A percentile compares a stretch with the other conserved stretches of the same genome.
Evolutionary conservation across 1,139 yeast genomes (phyloP).

Genomic region (Suhomyces kunorum): DNA sequence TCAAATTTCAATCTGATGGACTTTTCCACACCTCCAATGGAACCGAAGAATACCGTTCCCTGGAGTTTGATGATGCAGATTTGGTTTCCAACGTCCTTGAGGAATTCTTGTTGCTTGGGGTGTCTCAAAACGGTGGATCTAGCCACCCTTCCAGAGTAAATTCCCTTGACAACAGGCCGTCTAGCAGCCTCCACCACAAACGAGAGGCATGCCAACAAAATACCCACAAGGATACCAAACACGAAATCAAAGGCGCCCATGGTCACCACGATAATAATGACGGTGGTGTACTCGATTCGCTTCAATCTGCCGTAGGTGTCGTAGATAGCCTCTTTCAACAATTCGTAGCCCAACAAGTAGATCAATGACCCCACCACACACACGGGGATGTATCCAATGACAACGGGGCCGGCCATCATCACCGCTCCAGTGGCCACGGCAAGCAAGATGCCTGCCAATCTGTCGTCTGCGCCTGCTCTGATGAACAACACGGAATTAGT

Average conservation of each 20-base stretch:
- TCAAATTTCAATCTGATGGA: conserved; percentile 70
- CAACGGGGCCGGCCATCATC: conserved; percentile 85
- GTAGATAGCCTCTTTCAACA: conserved; percentile 78
- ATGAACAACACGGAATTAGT: conserved; percentile 91
- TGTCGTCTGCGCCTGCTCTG: conserved; percentile 89
- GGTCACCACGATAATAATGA: conserved; percentile 77
- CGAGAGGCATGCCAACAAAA: conserved; percentile 85
- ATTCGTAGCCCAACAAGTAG: conserved; percentile 85
- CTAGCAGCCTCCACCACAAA: conserved; percentile 91
- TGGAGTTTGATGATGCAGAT: conserved; percentile 83
- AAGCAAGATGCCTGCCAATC: conserved; percentile 82
- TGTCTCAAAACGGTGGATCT: conserved; percentile 92
- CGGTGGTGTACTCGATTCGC: conserved; percentile 78
- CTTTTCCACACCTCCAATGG: conserved; percentile 87
- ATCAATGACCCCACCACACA: conserved; percentile 94
- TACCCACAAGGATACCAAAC: conserved; percentile 86
- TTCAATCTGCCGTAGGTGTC: conserved; percentile 83
- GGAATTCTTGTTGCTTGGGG: conserved; percentile 82
- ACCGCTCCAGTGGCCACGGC: conserved; percentile 79
- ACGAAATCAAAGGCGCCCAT: conserved; percentile 98
- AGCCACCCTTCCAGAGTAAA: conserved; percentile 85
- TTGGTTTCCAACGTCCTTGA: conserved; percentile 85
- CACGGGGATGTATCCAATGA: conserved; percentile 92
- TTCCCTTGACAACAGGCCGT: conserved; percentile 76
- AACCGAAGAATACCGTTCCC: conserved; percentile 90